Percentiles rank a stretch among this genome's conserved stretches.
These are phyloP conservation scores for Yamadazyma scolyti DNA, from an alignment of 805 yeast species.

Conservation along the genomic window DNA sequence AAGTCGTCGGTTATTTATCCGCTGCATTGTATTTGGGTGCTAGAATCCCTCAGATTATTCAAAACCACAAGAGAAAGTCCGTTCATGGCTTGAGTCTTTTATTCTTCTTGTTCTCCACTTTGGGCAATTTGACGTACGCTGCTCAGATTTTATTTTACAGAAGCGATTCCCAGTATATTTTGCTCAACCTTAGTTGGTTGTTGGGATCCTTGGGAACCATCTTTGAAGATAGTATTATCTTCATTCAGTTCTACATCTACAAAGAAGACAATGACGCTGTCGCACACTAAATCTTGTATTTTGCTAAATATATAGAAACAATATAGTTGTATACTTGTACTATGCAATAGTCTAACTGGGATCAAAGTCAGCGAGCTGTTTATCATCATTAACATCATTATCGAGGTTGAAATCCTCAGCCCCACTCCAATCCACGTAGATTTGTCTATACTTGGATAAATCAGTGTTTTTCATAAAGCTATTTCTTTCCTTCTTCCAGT, in stretches of 20 bases:
- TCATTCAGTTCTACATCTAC: conserved; percentile 65
- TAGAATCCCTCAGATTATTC: conserved; percentile 78
- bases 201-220: conserved; percentile 78
- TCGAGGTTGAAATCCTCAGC: conserved; percentile 42
- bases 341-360: conserved; percentile 20
- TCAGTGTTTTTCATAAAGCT: conserved; percentile 77
- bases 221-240: conserved; percentile 62
- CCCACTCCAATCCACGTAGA: conserved; percentile 69
- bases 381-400: conserved; percentile 19
- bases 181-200: conserved; percentile 70
- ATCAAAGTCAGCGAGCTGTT: conserved; percentile 39
- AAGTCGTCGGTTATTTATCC: conserved; percentile 65
- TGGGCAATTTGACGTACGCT: conserved; percentile 76
- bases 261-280: conserved; percentile 21
- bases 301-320: too few relatives aligned
- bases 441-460: conserved; percentile 43
- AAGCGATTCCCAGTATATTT: conserved; percentile 55
- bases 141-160: conserved; percentile 67
- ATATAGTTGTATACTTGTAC: too few relatives aligned
- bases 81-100: conserved; percentile 83
- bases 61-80: conserved; percentile 72
- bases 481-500: conserved; percentile 70
- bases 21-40: conserved; percentile 71
- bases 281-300: too few relatives aligned
- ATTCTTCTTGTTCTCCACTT: conserved; percentile 68